phyloP scores from a whole-genome alignment of 176 grass and related monocot genomes.

The Oryza nivara region DNA sequence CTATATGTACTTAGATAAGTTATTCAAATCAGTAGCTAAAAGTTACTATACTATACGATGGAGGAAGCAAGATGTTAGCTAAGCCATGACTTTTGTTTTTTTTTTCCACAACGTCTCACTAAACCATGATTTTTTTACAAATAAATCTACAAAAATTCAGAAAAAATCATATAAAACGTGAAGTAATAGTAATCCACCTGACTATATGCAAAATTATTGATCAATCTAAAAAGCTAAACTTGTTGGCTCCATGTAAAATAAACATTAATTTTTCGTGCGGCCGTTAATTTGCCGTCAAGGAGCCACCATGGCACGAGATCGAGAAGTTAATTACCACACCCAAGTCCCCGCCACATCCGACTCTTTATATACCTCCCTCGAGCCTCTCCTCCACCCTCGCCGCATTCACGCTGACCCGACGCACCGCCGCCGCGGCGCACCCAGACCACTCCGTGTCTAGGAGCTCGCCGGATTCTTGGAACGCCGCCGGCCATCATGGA shows the following conservation, averaged over 20 bases:
- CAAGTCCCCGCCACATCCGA: neutral
- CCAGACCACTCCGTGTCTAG: neutral
- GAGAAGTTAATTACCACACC: neutral
- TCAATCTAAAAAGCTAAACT: too few species aligned
- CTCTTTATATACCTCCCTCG: neutral
- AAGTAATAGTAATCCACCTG: too few species aligned
- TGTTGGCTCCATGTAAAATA: neutral
- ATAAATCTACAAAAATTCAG: too few species aligned
- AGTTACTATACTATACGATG: too few species aligned
- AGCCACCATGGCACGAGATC: neutral
- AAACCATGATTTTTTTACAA: too few species aligned
- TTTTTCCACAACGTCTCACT: too few species aligned
- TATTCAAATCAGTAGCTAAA: too few species aligned
- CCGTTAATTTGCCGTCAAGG: neutral
- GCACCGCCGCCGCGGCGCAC: neutral
- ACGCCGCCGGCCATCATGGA: constrained; percentile 31
- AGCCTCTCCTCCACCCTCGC: neutral
- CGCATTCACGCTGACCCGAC: neutral
- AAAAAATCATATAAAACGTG: too few species aligned
- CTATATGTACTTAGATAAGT: too few species aligned
- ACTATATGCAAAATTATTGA: too few species aligned
- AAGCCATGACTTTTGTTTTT: too few species aligned
- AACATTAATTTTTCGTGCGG: neutral
- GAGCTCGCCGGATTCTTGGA: neutral
- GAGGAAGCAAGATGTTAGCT: too few species aligned